Evolutionary conservation across 345 rosid genomes (phyloP).

Genomic region (Gossypium raimondii): DNA sequence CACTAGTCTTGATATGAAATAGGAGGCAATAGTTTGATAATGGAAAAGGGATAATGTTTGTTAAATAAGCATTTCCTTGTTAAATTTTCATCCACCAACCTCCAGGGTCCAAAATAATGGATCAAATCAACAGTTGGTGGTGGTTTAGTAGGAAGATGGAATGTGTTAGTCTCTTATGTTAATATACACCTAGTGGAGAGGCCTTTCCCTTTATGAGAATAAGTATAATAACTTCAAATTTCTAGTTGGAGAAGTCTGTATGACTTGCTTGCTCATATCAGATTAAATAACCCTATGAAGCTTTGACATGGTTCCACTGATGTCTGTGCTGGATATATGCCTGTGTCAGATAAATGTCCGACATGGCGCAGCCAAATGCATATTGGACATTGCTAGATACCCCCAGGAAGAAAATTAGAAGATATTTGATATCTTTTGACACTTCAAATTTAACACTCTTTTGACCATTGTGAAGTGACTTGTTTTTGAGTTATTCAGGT

Average conservation of each 20-base stretch:
- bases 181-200: neutral
- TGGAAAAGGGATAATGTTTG: neutral
- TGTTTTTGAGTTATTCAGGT: conserved; percentile 33
- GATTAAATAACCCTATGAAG: too few relatives aligned
- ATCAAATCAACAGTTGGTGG: neutral
- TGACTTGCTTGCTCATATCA: neutral
- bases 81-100: neutral
- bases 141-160: neutral
- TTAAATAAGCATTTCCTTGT: too few relatives aligned
- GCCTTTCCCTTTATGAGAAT: neutral
- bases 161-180: neutral
- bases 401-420: too few relatives aligned
- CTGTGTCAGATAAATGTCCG: too few relatives aligned
- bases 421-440: too few relatives aligned
- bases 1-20: neutral
- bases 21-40: neutral
- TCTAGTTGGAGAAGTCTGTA: neutral
- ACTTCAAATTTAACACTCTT: neutral
- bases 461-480: neutral
- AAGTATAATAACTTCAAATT: neutral
- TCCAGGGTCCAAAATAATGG: neutral
- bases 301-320: too few relatives aligned
- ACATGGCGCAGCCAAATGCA: too few relatives aligned
- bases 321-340: too few relatives aligned
- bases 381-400: too few relatives aligned